These are phyloP conservation scores for Tympanopsis confertula DNA, from an alignment of 2,329 filamentous ascomycete genomes.

Conservation along the genomic window DNA sequence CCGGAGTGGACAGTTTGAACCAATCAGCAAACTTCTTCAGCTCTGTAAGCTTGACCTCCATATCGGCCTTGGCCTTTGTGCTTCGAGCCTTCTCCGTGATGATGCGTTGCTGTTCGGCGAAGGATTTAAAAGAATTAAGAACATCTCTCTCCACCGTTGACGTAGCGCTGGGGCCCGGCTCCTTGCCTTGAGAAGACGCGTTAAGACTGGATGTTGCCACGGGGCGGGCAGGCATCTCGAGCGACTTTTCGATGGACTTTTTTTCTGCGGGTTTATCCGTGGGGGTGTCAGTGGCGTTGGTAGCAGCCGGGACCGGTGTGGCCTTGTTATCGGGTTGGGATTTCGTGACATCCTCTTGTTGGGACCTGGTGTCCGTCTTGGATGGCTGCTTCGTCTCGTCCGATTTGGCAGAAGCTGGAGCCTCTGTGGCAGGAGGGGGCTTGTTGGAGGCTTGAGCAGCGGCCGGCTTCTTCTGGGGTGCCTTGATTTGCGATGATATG, in stretches of 20 bases:
- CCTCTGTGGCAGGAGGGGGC: not conserved
- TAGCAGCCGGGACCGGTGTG: not conserved
- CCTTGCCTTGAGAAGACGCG: not conserved
- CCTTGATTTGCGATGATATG: constrained; percentile 70
- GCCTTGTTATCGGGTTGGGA: no score
- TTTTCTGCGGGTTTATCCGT: no score
- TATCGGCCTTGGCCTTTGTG: constrained; percentile 59
- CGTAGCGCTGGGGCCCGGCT: constrained; percentile 30
- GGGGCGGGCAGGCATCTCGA: not conserved
- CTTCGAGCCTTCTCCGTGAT: constrained; percentile 42
- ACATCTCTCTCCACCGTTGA: constrained; percentile 52
- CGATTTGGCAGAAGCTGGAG: constrained; percentile 11
- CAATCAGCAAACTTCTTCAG: constrained; percentile 86
- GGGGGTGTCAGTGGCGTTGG: no score
- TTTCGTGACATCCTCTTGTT: no score
- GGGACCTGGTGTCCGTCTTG: no score
- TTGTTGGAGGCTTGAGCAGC: constrained; percentile 5
- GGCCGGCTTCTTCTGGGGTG: constrained; percentile 19
- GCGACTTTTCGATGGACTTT: not conserved
- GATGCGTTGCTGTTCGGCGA: constrained; percentile 43
- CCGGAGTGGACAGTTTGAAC: constrained; percentile 89
- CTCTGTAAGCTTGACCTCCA: constrained; percentile 85
- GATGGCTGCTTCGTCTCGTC: constrained; percentile 13
- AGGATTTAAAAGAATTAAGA: constrained; percentile 50
- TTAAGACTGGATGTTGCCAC: not conserved